A percentile compares a stretch with the other conserved stretches of the same genome.
Evolutionary conservation across 176 grass and related monocot species (phyloP).

Genomic region (Eragrostis nindensis): DNA sequence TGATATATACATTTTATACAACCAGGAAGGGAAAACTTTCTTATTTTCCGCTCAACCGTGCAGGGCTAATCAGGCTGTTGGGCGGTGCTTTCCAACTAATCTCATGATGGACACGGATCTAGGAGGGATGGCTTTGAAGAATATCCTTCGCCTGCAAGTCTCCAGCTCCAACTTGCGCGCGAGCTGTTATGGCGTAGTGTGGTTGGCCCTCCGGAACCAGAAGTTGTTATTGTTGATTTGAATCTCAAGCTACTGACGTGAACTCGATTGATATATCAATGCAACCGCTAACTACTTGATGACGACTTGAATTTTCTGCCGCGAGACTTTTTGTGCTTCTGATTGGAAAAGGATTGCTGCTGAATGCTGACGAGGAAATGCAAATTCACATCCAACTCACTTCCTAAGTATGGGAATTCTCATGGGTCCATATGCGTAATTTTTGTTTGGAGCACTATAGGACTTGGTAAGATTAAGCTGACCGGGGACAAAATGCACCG

Average conservation of each 20-base stretch:
- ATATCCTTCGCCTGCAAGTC: conserved; percentile 53
- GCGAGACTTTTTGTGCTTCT: conserved; percentile 13
- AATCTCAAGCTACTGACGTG: conserved; percentile 30
- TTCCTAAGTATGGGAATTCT: neutral
- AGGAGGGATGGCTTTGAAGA: conserved; percentile 16
- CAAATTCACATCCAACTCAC: conserved; percentile 3
- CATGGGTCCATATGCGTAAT: neutral
- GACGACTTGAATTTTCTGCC: conserved; percentile 26
- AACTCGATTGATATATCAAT: conserved; percentile 28
- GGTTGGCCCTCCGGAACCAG: conserved; percentile 41
- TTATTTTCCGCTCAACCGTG: too few species aligned
- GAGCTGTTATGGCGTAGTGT: conserved; percentile 21
- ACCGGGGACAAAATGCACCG: neutral
- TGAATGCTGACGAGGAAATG: conserved; percentile 33
- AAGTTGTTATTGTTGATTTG: conserved; percentile 48
- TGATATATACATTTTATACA: too few species aligned
- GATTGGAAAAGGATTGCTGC: conserved; percentile 10
- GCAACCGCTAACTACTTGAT: conserved; percentile 50
- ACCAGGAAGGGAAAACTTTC: too few species aligned
- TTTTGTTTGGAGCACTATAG: neutral
- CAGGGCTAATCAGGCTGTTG: conserved; percentile 36
- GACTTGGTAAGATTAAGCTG: neutral
- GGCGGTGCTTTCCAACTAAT: conserved; percentile 48
- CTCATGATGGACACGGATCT: conserved; percentile 29
- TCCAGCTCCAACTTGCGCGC: conserved; percentile 30